Evolutionary conservation across 441 rosid species (phyloP).

Genomic region (Bruguiera hainesii): DNA sequence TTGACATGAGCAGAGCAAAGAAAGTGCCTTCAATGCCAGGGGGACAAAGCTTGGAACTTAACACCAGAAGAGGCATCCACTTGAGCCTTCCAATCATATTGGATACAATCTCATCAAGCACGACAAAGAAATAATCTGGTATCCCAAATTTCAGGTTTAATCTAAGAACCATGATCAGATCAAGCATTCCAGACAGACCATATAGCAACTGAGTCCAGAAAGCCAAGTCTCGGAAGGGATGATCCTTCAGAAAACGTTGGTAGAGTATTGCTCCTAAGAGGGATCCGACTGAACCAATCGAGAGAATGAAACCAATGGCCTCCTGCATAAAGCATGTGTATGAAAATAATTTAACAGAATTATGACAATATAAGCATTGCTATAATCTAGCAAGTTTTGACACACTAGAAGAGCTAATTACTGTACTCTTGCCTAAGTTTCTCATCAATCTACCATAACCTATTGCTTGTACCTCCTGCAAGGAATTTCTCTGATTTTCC

Average conservation of each 20-base stretch:
- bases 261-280: conserved; percentile 72
- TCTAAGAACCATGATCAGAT: conserved; percentile 74
- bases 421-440: not conserved
- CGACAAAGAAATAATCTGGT: conserved; percentile 75
- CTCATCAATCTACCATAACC: not conserved
- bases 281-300: conserved; percentile 79
- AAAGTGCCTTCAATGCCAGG: conserved; percentile 96
- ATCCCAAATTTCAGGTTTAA: conserved; percentile 64
- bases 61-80: conserved; percentile 98
- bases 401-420: not conserved
- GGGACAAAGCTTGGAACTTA: conserved; percentile 95
- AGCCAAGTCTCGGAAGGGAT: conserved; percentile 61
- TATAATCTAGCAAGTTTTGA: not conserved
- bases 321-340: conserved; percentile 49
- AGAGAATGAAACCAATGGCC: conserved; percentile 76
- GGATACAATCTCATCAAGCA: conserved; percentile 71
- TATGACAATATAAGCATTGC: not conserved
- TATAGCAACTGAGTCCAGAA: conserved; percentile 83
- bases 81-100: conserved; percentile 64
- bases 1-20: conserved; percentile 94
- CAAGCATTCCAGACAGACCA: conserved; percentile 90
- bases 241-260: conserved; percentile 65
- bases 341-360: not conserved
- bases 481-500: not conserved
- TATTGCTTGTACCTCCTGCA: not conserved